Conservation (phyloP, 495 filamentous ascomycete genomes). For the Penicillium cataractarum region DNA sequence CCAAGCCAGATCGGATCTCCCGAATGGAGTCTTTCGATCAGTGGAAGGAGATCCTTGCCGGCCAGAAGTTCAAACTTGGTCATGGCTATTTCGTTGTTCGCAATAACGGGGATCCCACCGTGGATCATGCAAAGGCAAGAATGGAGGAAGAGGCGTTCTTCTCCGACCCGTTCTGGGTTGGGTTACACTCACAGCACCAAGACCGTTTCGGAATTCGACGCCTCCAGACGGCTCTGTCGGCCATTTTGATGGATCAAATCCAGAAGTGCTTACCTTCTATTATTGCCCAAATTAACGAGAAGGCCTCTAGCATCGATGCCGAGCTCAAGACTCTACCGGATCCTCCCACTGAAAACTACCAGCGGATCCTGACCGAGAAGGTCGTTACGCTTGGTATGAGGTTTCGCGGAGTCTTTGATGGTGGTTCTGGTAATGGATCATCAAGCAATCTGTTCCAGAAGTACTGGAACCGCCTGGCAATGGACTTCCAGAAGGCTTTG, state of each 20-base stretch:
- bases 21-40: slow-evolving; percentile 47
- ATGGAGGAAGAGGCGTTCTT: slow-evolving; percentile 66
- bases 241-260: slow-evolving; percentile 60
- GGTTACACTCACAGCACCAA: slow-evolving; percentile 46
- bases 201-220: slow-evolving; percentile 61
- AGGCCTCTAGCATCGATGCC: slow-evolving; percentile 46
- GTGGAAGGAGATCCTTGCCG: slow-evolving; percentile 63
- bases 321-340: slow-evolving; percentile 58
- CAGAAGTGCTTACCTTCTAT: slow-evolving; percentile 61
- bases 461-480: slow-evolving; percentile 38
- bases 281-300: slow-evolving; percentile 57
- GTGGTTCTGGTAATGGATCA: slow-evolving; percentile 19
- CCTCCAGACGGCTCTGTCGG: slow-evolving; percentile 57
- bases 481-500: slow-evolving; percentile 42
- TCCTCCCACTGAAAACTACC: slow-evolving; percentile 49
- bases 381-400: slow-evolving; percentile 34
- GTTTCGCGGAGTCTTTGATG: slow-evolving; percentile 41
- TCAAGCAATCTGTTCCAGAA: slow-evolving; percentile 39
- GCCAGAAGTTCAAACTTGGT: slow-evolving; percentile 56
- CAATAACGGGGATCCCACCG: slow-evolving; percentile 53
- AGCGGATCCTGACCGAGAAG: slow-evolving; percentile 41
- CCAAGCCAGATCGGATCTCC: slow-evolving; percentile 74
- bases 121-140: slow-evolving; percentile 57
- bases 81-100: slow-evolving; percentile 70
- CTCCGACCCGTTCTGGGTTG: slow-evolving; percentile 47